Base-by-base conservation (phyloP, 1,284 basidiomycete species). In the Malassezia sp. region DNA sequence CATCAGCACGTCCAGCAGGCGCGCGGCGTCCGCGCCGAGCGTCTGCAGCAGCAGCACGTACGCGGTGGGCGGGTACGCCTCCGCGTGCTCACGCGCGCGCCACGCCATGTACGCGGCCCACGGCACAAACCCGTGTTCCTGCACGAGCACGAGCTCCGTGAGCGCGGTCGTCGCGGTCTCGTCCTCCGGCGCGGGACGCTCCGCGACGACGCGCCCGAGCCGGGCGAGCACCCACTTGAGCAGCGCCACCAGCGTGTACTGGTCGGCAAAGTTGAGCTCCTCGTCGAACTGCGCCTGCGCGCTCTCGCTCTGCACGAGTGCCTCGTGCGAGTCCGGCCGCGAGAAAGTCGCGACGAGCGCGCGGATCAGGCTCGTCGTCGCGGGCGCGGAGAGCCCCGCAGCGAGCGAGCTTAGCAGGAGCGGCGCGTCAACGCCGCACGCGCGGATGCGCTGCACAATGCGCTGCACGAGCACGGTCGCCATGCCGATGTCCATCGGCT, bases 221-320 rank as follows among this genome's bases (percentile, higher is more conserved):
- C 65, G 52, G 1, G 63, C 58, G n/a, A 70, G 54, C 2, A 60
- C 57, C 67, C 67, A 70, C 46, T 70, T 70, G 57, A 70, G 59
- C 30, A 67, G 24, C 7, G 67, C 65, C 30, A 64, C 64, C 2
- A 70, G 53, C 27, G 61, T 59, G 49, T 68, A 59, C 18, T 62
- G 56, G 28, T 59, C 63, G 24, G 65, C 65, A 32, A 57, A 67
- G 18, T 56, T 54, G 22, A 65, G 42, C 23, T 67, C 66, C 17
- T 63, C 52, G 7, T 54, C 30, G 40, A 67, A 62, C n/a, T n/a
- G n/a, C 31, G 39, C 24, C 18, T 32, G 36, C 26, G 34, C 29
- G 18, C 36, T 41, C 15, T 29, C 14, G n/a, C 23, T 12, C 15
- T 42, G 15, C 1, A 44, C 33, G 0, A 36, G 27, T 0, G 57